Conservation (phyloP, 2,329 filamentous ascomycete species). For the Fusarium hostae region DNA sequence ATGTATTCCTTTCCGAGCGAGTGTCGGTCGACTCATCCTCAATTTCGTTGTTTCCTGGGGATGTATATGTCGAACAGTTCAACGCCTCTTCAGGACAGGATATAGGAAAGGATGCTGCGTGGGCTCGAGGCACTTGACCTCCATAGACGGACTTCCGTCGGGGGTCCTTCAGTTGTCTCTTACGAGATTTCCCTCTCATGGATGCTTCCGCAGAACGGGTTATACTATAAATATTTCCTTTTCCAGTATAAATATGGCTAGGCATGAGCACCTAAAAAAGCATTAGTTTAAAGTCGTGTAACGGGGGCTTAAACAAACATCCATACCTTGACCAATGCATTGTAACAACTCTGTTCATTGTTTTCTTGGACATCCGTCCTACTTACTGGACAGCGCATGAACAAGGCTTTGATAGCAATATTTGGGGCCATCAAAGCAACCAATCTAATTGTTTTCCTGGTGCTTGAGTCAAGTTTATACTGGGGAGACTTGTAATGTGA, state of each 20-base stretch:
- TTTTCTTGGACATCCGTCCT: neutral
- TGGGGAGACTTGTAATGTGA: neutral
- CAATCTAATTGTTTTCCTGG: neutral
- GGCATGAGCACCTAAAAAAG: neutral
- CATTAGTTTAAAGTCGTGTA: neutral
- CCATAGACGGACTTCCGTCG: neutral
- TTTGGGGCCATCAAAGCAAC: slow-evolving; percentile 1
- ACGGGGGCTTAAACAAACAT: neutral
- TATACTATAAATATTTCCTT: neutral
- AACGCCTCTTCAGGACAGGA: neutral
- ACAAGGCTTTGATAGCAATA: neutral
- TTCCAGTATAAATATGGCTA: neutral
- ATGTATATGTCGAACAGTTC: neutral
- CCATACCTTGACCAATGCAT: slow-evolving; percentile 13
- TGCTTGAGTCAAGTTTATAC: neutral
- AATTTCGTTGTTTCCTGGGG: neutral
- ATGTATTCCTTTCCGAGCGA: slow-evolving; percentile 2
- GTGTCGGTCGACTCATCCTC: neutral
- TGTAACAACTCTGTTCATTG: slow-evolving; percentile 7
- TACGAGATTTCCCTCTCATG: neutral
- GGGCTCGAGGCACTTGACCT: slow-evolving; percentile 15
- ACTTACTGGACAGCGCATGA: neutral
- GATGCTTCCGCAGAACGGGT: neutral
- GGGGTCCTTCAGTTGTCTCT: slow-evolving; percentile 8
- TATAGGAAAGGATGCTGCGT: neutral